Base-by-base conservation (phyloP, 371 early-diverging fungal genomes). In the Rhizopus arrhizus region DNA sequence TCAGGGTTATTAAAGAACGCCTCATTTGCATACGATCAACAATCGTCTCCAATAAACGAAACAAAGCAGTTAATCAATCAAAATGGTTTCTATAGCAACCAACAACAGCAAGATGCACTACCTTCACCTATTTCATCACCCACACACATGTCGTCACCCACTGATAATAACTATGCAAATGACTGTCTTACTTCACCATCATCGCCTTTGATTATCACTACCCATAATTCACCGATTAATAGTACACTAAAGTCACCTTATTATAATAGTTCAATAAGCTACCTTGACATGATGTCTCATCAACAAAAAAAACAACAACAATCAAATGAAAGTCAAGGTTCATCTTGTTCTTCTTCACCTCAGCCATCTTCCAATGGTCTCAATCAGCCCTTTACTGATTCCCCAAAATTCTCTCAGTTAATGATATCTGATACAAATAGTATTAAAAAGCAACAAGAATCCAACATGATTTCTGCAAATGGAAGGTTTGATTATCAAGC, bases 141-240 rank as follows among this genome's bases (percentile, higher is more conserved):
- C 22, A 22, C 22, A 7, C 22, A 48, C 15, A 48, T 15, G 31
- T 29, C 48, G 4, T 29, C 48, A 10, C 31, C 48, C 9, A 29
- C 29, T 29, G 48, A 48, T n/a, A 43, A 43, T n/a, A n/a, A 43
- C 31, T 29, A 29, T 12, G 13, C 13, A 8, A 38, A 13, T 38
- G 55, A 53, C 15, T 59, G 53, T 35, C 53, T 59, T 28, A 61
- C 61, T 3, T 55, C 55, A 11, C 52, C 62, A 5, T 56, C 62
- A 0, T 62, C 62, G 0, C 62, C 62, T 11, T 22, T 62, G 4
- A 43, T 48, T 12, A 54, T 61, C 54, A 54, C 47, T 38, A 38
- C 8, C 40, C 40, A 43, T 6, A 43, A n/a, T 15, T 43, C 43
- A 43, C 43, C 43, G 2, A 43, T 15, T 15, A 6, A 43, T 4